Conservation (phyloP, 768 basidiomycete genomes). For the Boletus reticulatus region DNA sequence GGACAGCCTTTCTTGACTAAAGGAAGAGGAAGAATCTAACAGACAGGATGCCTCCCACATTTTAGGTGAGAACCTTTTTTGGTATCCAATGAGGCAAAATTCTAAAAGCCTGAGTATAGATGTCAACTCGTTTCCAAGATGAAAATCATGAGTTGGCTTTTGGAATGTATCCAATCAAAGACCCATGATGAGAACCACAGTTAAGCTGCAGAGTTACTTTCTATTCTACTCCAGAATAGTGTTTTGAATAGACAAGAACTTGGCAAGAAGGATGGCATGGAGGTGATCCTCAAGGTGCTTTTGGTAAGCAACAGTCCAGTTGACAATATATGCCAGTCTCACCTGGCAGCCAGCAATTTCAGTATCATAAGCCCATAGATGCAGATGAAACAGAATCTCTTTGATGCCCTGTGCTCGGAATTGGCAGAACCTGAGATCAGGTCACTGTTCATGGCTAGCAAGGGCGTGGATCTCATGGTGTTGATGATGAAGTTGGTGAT, state of each 20-base stretch:
- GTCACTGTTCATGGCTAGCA: slow-evolving; percentile 76
- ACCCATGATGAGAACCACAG: slow-evolving; percentile 86
- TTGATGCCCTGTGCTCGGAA: slow-evolving; percentile 85
- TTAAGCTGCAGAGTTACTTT: slow-evolving; percentile 92
- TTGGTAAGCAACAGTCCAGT: slow-evolving; percentile 56
- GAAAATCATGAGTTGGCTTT: slow-evolving; percentile 71
- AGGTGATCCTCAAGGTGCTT: slow-evolving; percentile 68
- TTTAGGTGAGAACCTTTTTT: slow-evolving; percentile 49
- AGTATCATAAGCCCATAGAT: slow-evolving; percentile 77
- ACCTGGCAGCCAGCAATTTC: slow-evolving; percentile 64
- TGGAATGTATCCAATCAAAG: slow-evolving; percentile 70
- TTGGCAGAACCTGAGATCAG: slow-evolving; percentile 80
- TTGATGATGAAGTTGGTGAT: slow-evolving; percentile 87
- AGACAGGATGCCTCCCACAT: slow-evolving; percentile 91
- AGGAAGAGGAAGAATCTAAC: slow-evolving; percentile 89
- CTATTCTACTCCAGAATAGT: slow-evolving; percentile 82
- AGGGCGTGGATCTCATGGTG: slow-evolving; percentile 96
- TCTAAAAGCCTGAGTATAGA: slow-evolving; percentile 41
- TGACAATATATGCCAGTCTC: slow-evolving; percentile 7
- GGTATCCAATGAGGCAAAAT: neutral
- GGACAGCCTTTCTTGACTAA: slow-evolving; percentile 83
- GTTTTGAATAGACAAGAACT: slow-evolving; percentile 65
- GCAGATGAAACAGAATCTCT: slow-evolving; percentile 92
- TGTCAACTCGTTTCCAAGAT: slow-evolving; percentile 77
- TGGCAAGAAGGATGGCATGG: slow-evolving; percentile 75